These are phyloP conservation scores for Millerozyma miso DNA, from an alignment of 805 yeast species.

Conservation along the genomic window DNA sequence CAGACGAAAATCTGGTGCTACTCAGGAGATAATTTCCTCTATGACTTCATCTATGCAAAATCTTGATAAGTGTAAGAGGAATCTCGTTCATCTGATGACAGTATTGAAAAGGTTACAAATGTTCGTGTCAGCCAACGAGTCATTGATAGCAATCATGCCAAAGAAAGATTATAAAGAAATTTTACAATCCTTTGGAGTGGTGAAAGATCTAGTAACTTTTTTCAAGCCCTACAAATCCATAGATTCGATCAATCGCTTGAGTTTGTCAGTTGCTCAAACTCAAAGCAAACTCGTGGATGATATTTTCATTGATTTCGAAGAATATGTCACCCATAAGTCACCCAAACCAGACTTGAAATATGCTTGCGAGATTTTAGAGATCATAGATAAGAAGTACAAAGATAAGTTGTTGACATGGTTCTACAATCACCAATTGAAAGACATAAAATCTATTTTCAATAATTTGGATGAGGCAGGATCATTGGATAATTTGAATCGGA, in stretches of 20 bases:
- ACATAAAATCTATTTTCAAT: slow-evolving; percentile 70
- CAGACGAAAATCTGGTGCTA: slow-evolving; percentile 44
- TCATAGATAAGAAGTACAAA: slow-evolving; percentile 51
- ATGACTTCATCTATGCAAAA: slow-evolving; percentile 77
- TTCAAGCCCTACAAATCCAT: slow-evolving; percentile 81
- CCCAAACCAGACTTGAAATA: slow-evolving; percentile 39
- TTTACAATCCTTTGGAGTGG: slow-evolving; percentile 60
- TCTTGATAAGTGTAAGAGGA: slow-evolving; percentile 78
- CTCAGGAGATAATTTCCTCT: slow-evolving; percentile 57
- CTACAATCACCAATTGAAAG: slow-evolving; percentile 63
- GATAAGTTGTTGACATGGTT: slow-evolving; percentile 71
- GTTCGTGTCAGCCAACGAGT: slow-evolving; percentile 70
- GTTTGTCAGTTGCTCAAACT: slow-evolving; percentile 53
- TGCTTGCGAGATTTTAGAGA: slow-evolving; percentile 72
- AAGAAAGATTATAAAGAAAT: slow-evolving; percentile 53
- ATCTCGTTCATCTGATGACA: slow-evolving; percentile 80
- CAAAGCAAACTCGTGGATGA: slow-evolving; percentile 63
- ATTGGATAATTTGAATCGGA: slow-evolving; percentile 75
- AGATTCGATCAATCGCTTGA: slow-evolving; percentile 67
- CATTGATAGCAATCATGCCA: slow-evolving; percentile 45
- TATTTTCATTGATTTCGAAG: slow-evolving; percentile 69
- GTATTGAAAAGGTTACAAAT: slow-evolving; percentile 82
- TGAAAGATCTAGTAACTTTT: slow-evolving; percentile 63
- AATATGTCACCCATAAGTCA: slow-evolving; percentile 27
- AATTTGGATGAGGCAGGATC: slow-evolving; percentile 91